Percentiles rank a stretch among this genome's conserved stretches.
phyloP scores from a whole-genome alignment of 2,329 filamentous ascomycete species.

The Microdochium paspali region DNA sequence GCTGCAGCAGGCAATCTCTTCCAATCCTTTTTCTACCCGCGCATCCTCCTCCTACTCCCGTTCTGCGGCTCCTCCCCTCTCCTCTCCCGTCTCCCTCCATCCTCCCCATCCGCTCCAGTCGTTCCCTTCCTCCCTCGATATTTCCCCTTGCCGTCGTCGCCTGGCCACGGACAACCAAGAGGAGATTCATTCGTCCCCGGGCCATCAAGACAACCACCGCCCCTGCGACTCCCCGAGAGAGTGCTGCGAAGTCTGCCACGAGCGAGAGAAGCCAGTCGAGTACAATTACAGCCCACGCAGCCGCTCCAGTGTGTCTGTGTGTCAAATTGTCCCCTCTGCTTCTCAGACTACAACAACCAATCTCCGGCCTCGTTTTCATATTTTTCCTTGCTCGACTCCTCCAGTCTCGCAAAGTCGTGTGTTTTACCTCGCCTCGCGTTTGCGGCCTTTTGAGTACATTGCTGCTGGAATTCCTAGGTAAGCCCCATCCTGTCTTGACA shows the following conservation, averaged over 20 bases:
- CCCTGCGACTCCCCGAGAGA: background rate
- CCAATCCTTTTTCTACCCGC: slow-evolving; percentile 37
- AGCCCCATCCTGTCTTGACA: background rate
- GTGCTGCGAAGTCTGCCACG: background rate
- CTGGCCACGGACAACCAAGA: slow-evolving; percentile 15
- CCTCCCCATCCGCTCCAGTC: slow-evolving; percentile 32
- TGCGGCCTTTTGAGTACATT: background rate
- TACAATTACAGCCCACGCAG: background rate
- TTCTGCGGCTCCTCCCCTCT: slow-evolving; percentile 16
- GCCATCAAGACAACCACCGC: background rate
- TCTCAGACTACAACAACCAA: background rate
- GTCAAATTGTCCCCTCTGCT: background rate
- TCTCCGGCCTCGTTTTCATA: background rate
- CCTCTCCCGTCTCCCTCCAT: slow-evolving; percentile 13
- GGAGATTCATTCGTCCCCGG: background rate
- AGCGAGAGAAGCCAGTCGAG: background rate
- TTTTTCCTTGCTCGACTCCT: background rate
- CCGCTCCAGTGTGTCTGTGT: background rate
- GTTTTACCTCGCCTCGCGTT: background rate
- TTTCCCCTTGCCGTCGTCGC: slow-evolving; percentile 26
- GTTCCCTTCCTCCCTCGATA: slow-evolving; percentile 29
- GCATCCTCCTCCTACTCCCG: slow-evolving; percentile 36
- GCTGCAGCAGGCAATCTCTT: slow-evolving; percentile 26
- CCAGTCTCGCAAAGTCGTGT: background rate
- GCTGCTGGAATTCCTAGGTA: background rate